phyloP scores from a whole-genome alignment of 2,329 filamentous ascomycete genomes.

The Aureobasidium pullulans region DNA sequence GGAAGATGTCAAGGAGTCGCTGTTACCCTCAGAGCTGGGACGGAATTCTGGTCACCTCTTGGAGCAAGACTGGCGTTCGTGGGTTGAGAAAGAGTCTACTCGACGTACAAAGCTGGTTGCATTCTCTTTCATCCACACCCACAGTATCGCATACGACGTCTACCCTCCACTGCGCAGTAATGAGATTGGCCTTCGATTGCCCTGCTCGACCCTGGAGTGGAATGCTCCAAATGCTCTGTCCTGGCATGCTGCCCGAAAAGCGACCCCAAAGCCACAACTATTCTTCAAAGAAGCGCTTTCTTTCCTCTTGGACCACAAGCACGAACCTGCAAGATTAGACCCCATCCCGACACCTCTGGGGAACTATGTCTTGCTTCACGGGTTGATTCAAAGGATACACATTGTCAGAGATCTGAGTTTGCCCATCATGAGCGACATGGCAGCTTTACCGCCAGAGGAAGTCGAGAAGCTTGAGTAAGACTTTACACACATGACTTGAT shows the following conservation, averaged over 20 bases:
- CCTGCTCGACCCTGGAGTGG: slow-evolving; percentile 49
- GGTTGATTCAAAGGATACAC: slow-evolving; percentile 41
- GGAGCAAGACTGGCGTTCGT: slow-evolving; percentile 30
- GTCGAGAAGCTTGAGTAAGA: background rate
- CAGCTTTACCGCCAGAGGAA: background rate
- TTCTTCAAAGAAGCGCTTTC: slow-evolving; percentile 5
- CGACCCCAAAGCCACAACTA: slow-evolving; percentile 5
- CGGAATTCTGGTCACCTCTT: too few relatives aligned
- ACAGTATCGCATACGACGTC: slow-evolving; percentile 56
- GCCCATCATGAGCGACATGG: background rate
- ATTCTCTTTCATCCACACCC: slow-evolving; percentile 53
- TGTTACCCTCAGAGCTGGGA: background rate
- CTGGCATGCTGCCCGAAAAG: slow-evolving; percentile 32
- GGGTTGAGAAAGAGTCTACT: slow-evolving; percentile 46
- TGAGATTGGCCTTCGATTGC: slow-evolving; percentile 29
- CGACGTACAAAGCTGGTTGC: slow-evolving; percentile 50
- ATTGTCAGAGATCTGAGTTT: background rate
- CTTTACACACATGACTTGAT: accelerated
- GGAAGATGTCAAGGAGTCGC: slow-evolving; percentile 11
- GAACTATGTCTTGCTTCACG: slow-evolving; percentile 65
- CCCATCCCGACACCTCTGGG: slow-evolving; percentile 30
- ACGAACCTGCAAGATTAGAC: background rate
- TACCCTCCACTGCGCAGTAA: slow-evolving; percentile 43
- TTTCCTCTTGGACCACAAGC: background rate
- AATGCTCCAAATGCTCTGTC: slow-evolving; percentile 43